These are phyloP conservation scores for Paracoccidioides lutzii DNA, from an alignment of 2,329 filamentous ascomycete species.

Conservation along the genomic window DNA sequence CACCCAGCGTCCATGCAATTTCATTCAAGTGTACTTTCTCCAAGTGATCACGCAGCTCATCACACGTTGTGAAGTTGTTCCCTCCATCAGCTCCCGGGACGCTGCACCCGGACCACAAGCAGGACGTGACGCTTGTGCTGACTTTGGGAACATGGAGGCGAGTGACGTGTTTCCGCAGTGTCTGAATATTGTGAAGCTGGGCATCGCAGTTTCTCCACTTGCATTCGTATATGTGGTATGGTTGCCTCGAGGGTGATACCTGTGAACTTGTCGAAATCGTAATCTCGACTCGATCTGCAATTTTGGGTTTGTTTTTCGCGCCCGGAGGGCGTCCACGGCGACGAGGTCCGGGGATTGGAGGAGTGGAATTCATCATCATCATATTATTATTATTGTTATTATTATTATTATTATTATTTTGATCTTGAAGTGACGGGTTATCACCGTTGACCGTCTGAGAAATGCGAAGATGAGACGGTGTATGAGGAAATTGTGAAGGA, in stretches of 20 bases:
- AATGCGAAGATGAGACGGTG: conserved; percentile 2
- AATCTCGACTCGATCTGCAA: conserved; percentile 11
- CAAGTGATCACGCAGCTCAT: conserved; percentile 40
- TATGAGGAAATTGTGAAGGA: background rate
- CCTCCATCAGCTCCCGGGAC: conserved; percentile 13
- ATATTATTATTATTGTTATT: background rate
- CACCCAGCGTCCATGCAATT: conserved; percentile 46
- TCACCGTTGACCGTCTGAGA: conserved; percentile 1
- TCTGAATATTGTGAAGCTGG: conserved; percentile 49
- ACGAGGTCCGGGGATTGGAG: conserved; percentile 3
- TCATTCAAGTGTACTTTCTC: conserved; percentile 39
- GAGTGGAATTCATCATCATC: background rate
- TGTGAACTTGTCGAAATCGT: conserved; percentile 10
- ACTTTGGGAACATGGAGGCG: conserved; percentile 38
- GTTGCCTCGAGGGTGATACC: conserved; percentile 7
- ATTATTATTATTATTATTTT: background rate
- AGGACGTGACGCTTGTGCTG: conserved; percentile 10
- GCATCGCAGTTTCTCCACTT: conserved; percentile 44
- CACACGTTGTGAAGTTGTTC: conserved; percentile 12
- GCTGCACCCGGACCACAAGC: conserved; percentile 23
- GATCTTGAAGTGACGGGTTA: background rate
- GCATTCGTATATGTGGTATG: conserved; percentile 41
- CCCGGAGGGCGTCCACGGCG: conserved; percentile 19
- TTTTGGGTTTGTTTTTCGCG: conserved; percentile 17
- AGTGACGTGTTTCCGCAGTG: conserved; percentile 45